Evolutionary conservation across 73 alveolate species (phyloP).

Genomic region (Symbiodinium natans): DNA sequence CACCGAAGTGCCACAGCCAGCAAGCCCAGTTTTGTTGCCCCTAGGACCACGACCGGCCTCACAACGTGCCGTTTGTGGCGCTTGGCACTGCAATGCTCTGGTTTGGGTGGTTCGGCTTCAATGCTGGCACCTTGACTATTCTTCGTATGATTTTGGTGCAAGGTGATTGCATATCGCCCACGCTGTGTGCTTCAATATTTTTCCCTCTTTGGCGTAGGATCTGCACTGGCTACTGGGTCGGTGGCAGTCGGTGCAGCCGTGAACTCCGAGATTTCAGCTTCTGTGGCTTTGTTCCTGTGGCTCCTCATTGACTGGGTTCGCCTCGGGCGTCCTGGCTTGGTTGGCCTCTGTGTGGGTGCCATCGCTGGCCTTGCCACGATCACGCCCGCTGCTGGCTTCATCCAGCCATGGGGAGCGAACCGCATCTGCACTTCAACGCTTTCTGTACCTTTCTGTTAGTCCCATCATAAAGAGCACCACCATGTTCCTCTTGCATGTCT

Average conservation of each 20-base stretch:
- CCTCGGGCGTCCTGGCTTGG: slow-evolving; percentile 61
- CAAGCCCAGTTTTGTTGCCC: background rate
- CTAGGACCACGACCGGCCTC: slow-evolving; percentile 55
- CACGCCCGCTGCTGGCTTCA: slow-evolving; percentile 92
- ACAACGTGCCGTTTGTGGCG: slow-evolving; percentile 87
- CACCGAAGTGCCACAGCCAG: background rate
- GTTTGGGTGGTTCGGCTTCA: slow-evolving; percentile 94
- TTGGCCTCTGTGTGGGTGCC: slow-evolving; percentile 91
- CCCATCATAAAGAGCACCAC: background rate
- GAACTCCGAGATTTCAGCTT: slow-evolving; percentile 83
- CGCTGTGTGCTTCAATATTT: too few species aligned
- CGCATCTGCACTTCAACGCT: too few species aligned
- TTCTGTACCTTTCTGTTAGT: too few species aligned
- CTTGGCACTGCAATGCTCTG: slow-evolving; percentile 83
- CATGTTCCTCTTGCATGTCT: background rate
- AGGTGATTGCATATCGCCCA: too few species aligned
- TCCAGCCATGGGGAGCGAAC: slow-evolving; percentile 69
- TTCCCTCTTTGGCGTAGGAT: slow-evolving; percentile 7
- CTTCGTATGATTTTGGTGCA: background rate
- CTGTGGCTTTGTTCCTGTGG: slow-evolving; percentile 72
- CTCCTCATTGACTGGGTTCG: slow-evolving; percentile 88
- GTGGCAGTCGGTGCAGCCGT: slow-evolving; percentile 82
- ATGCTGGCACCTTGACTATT: background rate
- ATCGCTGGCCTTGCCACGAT: slow-evolving; percentile 88
- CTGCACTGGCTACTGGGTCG: slow-evolving; percentile 58